A percentile compares a stretch with the other conserved stretches of the same genome.
Conservation (phyloP, 352 stramenopile genomes). For the Pythium sukuiense region DNA sequence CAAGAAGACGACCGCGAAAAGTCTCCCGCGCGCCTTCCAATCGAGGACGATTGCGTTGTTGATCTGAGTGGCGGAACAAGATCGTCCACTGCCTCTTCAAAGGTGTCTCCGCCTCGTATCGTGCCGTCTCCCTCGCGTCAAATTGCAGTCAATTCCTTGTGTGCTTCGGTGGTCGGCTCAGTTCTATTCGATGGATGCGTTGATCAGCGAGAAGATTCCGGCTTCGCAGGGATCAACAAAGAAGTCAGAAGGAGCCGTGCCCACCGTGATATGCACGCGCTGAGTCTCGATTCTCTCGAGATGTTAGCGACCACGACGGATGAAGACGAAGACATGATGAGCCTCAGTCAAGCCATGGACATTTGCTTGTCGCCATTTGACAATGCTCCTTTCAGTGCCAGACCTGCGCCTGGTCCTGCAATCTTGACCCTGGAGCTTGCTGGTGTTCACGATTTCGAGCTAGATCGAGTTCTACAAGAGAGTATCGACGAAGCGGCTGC, state of each 20-base stretch:
- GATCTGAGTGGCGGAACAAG: not conserved
- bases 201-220: not conserved
- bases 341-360: constrained; percentile 15
- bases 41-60: not conserved
- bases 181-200: constrained; percentile 14
- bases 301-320: constrained; percentile 12
- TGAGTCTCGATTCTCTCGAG: constrained; percentile 19
- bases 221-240: not conserved
- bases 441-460: constrained; percentile 20
- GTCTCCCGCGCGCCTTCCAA: not conserved
- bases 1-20: not conserved
- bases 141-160: constrained; percentile 9
- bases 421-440: constrained; percentile 17
- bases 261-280: not conserved
- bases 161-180: constrained; percentile 12
- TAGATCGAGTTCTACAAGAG: constrained; percentile 23
- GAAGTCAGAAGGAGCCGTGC: not conserved
- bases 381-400: not conserved
- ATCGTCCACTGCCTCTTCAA: not conserved
- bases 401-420: not conserved
- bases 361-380: constrained; percentile 24
- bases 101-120: not conserved
- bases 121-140: not conserved
- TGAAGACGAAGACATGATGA: constrained; percentile 22
- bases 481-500: constrained; percentile 23